Conservation (phyloP, 306 rosid species). For the Trifolium pratense region DNA sequence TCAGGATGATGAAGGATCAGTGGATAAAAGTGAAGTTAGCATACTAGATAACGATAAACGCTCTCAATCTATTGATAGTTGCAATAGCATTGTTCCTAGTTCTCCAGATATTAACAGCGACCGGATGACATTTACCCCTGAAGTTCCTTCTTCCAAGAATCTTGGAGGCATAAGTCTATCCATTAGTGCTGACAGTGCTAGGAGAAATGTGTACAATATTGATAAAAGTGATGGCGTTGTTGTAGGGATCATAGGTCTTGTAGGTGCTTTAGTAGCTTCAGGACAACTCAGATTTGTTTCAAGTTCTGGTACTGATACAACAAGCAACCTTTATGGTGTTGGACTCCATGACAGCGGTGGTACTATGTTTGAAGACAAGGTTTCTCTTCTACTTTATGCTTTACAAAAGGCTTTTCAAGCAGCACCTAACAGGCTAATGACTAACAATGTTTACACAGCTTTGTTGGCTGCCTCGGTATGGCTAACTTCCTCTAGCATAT, state of each 20-base stretch:
- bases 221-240: slow-evolving; percentile 94
- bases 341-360: slow-evolving; percentile 82
- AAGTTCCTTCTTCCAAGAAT: slow-evolving; percentile 60
- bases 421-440: slow-evolving; percentile 93
- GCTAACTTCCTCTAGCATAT: slow-evolving; percentile 39
- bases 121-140: slow-evolving; percentile 67
- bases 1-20: slow-evolving; percentile 50
- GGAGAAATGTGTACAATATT: slow-evolving; percentile 90
- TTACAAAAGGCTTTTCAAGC: slow-evolving; percentile 95
- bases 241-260: slow-evolving; percentile 85
- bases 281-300: slow-evolving; percentile 85
- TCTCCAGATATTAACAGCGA: slow-evolving; percentile 57
- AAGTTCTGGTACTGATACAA: slow-evolving; percentile 55
- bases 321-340: slow-evolving; percentile 74
- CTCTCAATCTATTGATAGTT: slow-evolving; percentile 55
- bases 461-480: slow-evolving; percentile 98
- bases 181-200: slow-evolving; percentile 93
- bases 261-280: slow-evolving; percentile 92
- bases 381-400: slow-evolving; percentile 89
- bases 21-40: slow-evolving; percentile 53
- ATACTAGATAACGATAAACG: slow-evolving; percentile 51
- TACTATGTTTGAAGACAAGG: slow-evolving; percentile 95
- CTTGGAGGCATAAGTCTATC: slow-evolving; percentile 94
- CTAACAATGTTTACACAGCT: slow-evolving; percentile 81
- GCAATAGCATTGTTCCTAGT: slow-evolving; percentile 44